Evolutionary conservation across 2,329 filamentous ascomycete species (phyloP).

Genomic region (Dryadomyces quercus-mongolicae): DNA sequence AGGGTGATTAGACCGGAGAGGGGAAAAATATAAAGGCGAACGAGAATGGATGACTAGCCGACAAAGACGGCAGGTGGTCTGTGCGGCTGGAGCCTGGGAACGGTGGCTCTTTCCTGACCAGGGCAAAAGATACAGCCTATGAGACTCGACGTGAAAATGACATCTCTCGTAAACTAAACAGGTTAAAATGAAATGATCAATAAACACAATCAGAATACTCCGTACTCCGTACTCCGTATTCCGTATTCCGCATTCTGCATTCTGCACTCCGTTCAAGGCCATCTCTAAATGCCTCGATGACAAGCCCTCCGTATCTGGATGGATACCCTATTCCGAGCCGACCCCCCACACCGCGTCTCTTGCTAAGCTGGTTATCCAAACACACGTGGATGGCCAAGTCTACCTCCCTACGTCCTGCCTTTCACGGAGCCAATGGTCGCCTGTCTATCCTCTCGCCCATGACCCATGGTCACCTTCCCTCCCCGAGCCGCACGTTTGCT

Average conservation of each 20-base stretch:
- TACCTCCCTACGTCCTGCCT: neutral
- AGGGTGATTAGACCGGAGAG: constrained; percentile 1
- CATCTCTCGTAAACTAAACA: too few species aligned
- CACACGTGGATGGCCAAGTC: neutral
- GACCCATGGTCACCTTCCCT: neutral
- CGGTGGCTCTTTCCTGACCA: neutral
- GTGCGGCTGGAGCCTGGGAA: neutral
- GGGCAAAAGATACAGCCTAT: neutral
- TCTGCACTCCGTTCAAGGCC: too few species aligned
- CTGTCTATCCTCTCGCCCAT: neutral
- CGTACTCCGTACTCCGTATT: too few species aligned
- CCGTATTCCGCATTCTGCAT: too few species aligned
- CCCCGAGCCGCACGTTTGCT: neutral
- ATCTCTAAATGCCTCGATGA: too few species aligned
- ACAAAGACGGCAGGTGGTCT: constrained; percentile 1
- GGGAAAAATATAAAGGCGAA: constrained; percentile 12
- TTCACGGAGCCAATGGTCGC: too few species aligned
- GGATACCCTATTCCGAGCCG: too few species aligned
- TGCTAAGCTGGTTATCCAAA: neutral
- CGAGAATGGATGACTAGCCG: neutral
- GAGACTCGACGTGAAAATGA: neutral
- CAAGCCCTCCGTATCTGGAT: too few species aligned
- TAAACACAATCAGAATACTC: too few species aligned
- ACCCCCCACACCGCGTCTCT: neutral
- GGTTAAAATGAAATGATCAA: too few species aligned